phyloP scores from a whole-genome alignment of 164 flowering plant genomes.

The Pachysandra terminalis region DNA sequence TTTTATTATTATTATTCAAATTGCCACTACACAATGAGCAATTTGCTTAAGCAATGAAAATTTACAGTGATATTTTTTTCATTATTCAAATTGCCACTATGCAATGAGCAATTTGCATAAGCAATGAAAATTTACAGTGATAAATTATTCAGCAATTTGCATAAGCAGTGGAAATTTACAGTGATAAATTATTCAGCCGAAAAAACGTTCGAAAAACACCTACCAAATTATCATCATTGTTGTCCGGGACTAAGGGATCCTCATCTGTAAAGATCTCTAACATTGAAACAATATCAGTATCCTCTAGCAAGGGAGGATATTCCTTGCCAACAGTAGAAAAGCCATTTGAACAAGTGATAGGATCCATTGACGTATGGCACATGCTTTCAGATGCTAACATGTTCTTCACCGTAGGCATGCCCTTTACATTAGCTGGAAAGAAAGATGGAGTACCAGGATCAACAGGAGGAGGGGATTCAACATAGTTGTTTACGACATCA shows the following conservation, averaged over 20 bases:
- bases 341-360: slow-evolving; percentile 10
- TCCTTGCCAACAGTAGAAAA: slow-evolving; percentile 1
- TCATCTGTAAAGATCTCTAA: slow-evolving; percentile 10
- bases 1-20: too few species aligned
- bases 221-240: not conserved
- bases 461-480: slow-evolving; percentile 8
- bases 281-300: slow-evolving; percentile 7
- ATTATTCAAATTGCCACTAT: not conserved
- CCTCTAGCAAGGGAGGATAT: slow-evolving; percentile 3
- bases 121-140: not conserved
- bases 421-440: not conserved
- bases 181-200: too few species aligned
- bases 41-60: too few species aligned
- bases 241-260: not conserved
- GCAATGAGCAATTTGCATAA: not conserved
- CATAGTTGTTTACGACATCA: slow-evolving; percentile 8
- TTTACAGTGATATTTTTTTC: too few species aligned
- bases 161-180: not conserved
- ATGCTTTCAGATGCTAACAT: not conserved
- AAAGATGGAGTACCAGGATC: slow-evolving; percentile 5
- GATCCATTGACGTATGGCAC: slow-evolving; percentile 7
- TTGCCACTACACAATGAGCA: too few species aligned
- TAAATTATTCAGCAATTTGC: not conserved
- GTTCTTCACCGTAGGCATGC: not conserved
- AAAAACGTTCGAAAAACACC: not conserved